Conservation (phyloP, 2,329 filamentous ascomycete genomes). For the Aspergillus sojae region DNA sequence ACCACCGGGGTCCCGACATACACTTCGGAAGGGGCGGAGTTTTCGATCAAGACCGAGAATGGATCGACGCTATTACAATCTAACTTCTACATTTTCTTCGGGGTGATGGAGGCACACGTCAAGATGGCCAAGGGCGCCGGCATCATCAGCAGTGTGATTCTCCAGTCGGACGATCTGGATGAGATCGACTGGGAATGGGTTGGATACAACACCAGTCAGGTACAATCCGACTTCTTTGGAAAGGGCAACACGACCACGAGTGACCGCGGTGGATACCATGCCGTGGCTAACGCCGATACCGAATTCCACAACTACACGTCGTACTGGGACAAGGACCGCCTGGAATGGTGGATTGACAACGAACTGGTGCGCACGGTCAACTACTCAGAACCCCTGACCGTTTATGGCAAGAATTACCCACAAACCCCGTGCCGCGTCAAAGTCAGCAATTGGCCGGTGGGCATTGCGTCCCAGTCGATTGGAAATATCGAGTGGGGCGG, state of each 20-base stretch:
- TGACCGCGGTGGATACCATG: neutral
- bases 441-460: neutral
- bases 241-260: neutral
- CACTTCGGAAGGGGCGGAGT: neutral
- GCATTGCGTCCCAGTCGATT: neutral
- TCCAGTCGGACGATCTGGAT: neutral
- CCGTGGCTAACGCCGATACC: slow-evolving; percentile 1
- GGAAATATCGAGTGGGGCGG: slow-evolving; percentile 9
- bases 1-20: neutral
- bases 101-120: neutral
- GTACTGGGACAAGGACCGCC: slow-evolving; percentile 3
- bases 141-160: neutral
- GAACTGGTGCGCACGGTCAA: slow-evolving; percentile 2
- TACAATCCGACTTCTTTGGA: neutral
- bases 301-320: slow-evolving; percentile 9
- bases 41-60: neutral
- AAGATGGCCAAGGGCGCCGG: neutral
- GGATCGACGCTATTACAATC: neutral
- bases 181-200: neutral
- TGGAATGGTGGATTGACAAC: slow-evolving; percentile 9
- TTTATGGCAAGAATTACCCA: neutral
- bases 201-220: neutral
- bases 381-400: neutral
- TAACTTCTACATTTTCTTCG: neutral
- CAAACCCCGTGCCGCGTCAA: neutral